These are phyloP conservation scores for Taiozyma sp. DNA, from an alignment of 1,139 yeast species.

Conservation along the genomic window DNA sequence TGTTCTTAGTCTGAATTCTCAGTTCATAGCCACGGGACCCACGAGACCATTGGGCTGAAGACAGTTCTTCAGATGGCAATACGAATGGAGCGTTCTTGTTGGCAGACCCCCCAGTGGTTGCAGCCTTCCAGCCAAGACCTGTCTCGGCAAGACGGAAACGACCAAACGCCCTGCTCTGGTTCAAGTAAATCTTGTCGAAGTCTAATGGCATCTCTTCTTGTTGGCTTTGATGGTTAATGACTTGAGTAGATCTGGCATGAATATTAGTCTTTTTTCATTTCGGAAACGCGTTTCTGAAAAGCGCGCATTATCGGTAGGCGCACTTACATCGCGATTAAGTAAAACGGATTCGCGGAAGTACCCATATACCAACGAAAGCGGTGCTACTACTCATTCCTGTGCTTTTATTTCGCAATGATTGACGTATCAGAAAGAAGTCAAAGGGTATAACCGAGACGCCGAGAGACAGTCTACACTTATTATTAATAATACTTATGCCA, in stretches of 20 bases:
- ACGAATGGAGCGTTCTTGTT: conserved; percentile 70
- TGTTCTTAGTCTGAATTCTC: conserved; percentile 82
- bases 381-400: too few species aligned
- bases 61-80: conserved; percentile 79
- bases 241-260: not conserved
- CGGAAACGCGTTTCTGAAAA: not conserved
- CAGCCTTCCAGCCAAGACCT: conserved; percentile 96
- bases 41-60: conserved; percentile 84
- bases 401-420: too few species aligned
- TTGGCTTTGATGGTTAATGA: not conserved
- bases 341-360: too few species aligned
- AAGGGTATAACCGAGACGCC: too few species aligned
- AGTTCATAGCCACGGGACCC: conserved; percentile 91
- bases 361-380: too few species aligned
- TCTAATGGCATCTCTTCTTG: conserved; percentile 30
- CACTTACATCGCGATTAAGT: not conserved
- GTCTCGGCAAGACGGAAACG: conserved; percentile 92
- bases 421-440: too few species aligned
- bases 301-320: not conserved
- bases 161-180: conserved; percentile 81
- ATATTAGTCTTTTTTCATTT: not conserved
- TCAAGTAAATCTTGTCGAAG: conserved; percentile 83
- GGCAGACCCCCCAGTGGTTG: conserved; percentile 51
- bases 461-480: too few species aligned
- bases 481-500: too few species aligned